Base-by-base conservation (phyloP, 805 yeast genomes). In the Saccharomyces cerevisiae region DNA sequence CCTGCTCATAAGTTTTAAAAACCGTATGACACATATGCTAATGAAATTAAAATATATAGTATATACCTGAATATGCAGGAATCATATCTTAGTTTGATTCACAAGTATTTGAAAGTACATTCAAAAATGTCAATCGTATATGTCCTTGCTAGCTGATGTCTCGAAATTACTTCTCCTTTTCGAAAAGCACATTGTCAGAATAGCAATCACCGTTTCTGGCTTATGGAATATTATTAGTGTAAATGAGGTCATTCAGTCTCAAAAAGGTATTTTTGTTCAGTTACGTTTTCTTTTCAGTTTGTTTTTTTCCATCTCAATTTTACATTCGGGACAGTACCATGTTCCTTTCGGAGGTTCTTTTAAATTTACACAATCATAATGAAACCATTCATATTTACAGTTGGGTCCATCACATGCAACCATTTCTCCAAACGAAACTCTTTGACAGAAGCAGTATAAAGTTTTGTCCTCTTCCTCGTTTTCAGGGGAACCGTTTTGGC, bases 401-500 rank as follows among this genome's bases (percentile, higher is more conserved):
- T 85, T 83, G 26, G 85, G 86, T 58, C 89, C 87, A 67, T 92
- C 99, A 72, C 99, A 92, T 0, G 94, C 97, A 60, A 92, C 89
- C 99, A 92, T 92, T 63, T 85, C 89, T 26, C 99, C 99, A 71
- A 85, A 89, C 0, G 97, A 90, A 0, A 87, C 95, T 61, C 91
- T 89, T 66, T 89, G 95, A 67, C 99, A 92, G 72, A 87, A 87
- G 70, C 99, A 92, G 69, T 92, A 92, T 51, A 82, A 61, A 50
- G 81, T 85, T 55, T 81, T 83, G 57, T 84, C 89, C 55, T 83
- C 87, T 50, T 79, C 84, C 28, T 75, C 77, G 31, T 67, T 70
- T 29, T 66, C 64, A 54, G 10, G 22, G 17, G 22, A 36, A 2
- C 43, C 43, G 43, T 36, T 36, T 36, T 36, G 43, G 24, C 43